Percentiles rank a stretch among this genome's conserved stretches.
phyloP scores from a whole-genome alignment of 495 filamentous ascomycete species.

The Hypoxylon subgilvum region DNA sequence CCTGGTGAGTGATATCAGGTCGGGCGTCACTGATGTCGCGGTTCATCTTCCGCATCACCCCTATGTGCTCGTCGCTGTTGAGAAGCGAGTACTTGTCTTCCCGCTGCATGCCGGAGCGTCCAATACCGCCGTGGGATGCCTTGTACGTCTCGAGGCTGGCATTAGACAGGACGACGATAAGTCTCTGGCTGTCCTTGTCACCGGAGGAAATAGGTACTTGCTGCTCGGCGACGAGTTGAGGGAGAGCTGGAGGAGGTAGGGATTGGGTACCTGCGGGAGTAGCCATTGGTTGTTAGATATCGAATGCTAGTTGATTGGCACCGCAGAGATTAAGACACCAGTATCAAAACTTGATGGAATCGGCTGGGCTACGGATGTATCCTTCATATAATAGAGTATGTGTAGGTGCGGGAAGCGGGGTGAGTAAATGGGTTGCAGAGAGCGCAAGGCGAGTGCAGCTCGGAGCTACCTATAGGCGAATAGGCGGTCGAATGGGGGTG shows the following conservation, averaged over 20 bases:
- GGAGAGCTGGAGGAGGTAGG: slow-evolving; percentile 86
- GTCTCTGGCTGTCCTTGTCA: slow-evolving; percentile 85
- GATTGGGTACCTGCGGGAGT: slow-evolving; percentile 74
- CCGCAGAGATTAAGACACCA: too few species aligned
- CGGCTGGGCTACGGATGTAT: too few species aligned
- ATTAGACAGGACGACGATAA: slow-evolving; percentile 96
- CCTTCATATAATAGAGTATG: too few species aligned
- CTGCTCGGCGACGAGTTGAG: slow-evolving; percentile 91
- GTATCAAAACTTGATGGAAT: too few species aligned
- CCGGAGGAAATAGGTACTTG: slow-evolving; percentile 79
- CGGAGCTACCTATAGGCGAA: slow-evolving; percentile 25
- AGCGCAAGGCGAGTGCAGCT: slow-evolving; percentile 6
- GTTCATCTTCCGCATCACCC: slow-evolving; percentile 99
- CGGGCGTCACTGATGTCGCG: slow-evolving; percentile 96
- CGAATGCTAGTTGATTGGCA: too few species aligned
- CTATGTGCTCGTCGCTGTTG: slow-evolving; percentile 99
- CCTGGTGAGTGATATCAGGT: slow-evolving; percentile 98
- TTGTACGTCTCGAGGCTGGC: slow-evolving; percentile 97
- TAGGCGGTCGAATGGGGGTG: slow-evolving; percentile 13
- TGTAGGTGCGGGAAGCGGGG: slow-evolving; percentile 6
- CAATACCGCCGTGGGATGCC: slow-evolving; percentile 67
- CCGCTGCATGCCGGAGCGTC: slow-evolving; percentile 67
- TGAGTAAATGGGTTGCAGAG: background rate
- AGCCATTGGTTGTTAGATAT: slow-evolving; percentile 36
- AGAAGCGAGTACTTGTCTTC: slow-evolving; percentile 96